Evolutionary conservation across 176 grass and related monocot species (phyloP).

Genomic region (Carex parvula): DNA sequence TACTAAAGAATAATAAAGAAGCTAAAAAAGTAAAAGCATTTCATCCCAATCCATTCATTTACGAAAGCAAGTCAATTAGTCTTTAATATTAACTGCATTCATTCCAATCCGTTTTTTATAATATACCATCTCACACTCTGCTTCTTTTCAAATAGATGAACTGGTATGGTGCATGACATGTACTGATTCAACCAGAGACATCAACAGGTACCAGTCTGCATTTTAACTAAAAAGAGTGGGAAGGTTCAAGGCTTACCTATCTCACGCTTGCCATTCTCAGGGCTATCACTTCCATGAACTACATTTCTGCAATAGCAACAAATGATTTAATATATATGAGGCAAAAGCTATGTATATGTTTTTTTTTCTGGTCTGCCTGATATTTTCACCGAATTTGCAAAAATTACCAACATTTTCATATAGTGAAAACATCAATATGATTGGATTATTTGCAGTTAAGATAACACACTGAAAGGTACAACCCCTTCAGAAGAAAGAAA

Average conservation of each 20-base stretch:
- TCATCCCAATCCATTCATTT: too few species aligned
- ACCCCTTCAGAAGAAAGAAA: not conserved
- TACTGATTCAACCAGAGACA: not conserved
- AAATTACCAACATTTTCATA: not conserved
- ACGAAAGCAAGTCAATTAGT: not conserved
- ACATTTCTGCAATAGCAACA: conserved; percentile 61
- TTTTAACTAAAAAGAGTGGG: not conserved
- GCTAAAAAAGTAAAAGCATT: not conserved
- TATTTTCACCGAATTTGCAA: not conserved
- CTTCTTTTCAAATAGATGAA: not conserved
- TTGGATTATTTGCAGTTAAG: not conserved
- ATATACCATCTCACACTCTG: not conserved
- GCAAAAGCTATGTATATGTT: not conserved
- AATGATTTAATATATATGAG: not conserved
- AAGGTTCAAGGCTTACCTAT: conserved; percentile 40
- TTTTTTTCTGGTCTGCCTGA: not conserved
- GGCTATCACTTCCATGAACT: conserved; percentile 95
- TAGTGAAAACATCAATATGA: not conserved
- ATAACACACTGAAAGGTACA: not conserved
- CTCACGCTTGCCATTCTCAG: conserved; percentile 85
- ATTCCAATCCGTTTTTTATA: not conserved
- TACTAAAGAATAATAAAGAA: not conserved
- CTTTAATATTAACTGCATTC: not conserved
- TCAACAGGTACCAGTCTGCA: not conserved
- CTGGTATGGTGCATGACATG: conserved; percentile 7